Evolutionary conservation across 108 stramenopile species (phyloP).

Genomic region (Stephanodiscus minutulus): DNA sequence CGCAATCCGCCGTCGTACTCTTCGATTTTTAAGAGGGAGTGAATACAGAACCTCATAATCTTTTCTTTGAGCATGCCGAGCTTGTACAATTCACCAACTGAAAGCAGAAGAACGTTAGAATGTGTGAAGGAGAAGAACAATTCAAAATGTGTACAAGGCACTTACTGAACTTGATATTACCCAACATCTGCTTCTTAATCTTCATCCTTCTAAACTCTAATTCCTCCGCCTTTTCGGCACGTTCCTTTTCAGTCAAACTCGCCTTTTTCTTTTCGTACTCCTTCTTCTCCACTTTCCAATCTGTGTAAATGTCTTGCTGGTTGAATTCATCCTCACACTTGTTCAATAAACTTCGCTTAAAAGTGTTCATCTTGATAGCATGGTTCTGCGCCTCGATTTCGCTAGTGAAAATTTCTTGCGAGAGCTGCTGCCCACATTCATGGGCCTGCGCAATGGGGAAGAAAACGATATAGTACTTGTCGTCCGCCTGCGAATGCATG

Average conservation of each 20-base stretch:
- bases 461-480: conserved; percentile 74
- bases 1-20: conserved; percentile 40
- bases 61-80: conserved; percentile 90
- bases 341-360: conserved; percentile 85
- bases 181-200: conserved; percentile 95
- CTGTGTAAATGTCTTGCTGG: conserved; percentile 82
- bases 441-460: conserved; percentile 70
- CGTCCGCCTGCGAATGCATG: conserved; percentile 58
- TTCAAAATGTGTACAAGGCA: background rate
- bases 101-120: background rate
- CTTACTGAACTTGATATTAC: conserved; percentile 76
- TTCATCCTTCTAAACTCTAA: conserved; percentile 83
- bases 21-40: conserved; percentile 77
- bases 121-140: background rate
- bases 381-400: conserved; percentile 70
- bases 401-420: conserved; percentile 66
- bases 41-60: conserved; percentile 92
- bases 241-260: conserved; percentile 68
- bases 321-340: conserved; percentile 92
- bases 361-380: conserved; percentile 79
- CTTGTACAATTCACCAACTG: conserved; percentile 96
- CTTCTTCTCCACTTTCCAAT: conserved; percentile 81
- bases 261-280: conserved; percentile 69
- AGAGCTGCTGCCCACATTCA: conserved; percentile 83
- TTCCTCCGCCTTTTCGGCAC: conserved; percentile 69